Evolutionary conservation across 2,329 filamentous ascomycete species (phyloP).

Genomic region (Falciphora oryzae): DNA sequence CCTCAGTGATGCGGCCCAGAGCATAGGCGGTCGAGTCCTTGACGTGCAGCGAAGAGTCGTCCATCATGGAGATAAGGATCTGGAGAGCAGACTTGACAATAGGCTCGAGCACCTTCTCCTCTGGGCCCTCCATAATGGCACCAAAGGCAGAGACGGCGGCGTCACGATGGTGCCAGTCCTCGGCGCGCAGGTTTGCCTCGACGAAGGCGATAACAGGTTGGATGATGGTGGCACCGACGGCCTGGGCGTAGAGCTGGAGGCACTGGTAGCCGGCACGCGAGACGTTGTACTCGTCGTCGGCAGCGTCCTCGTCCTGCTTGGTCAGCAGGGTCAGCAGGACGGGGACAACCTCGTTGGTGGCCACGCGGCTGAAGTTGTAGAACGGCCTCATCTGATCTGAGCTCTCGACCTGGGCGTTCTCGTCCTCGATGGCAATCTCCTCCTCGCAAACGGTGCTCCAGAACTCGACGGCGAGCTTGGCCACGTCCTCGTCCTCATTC

Average conservation of each 20-base stretch:
- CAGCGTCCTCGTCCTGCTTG: constrained; percentile 95
- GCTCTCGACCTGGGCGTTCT: constrained; percentile 73
- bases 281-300: constrained; percentile 96
- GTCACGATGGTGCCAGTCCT: constrained; percentile 93
- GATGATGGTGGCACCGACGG: constrained; percentile 79
- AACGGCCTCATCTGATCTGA: constrained; percentile 82
- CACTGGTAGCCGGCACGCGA: constrained; percentile 95
- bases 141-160: constrained; percentile 96
- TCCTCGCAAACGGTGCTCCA: constrained; percentile 99
- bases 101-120: constrained; percentile 84
- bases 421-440: constrained; percentile 95
- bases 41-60: constrained; percentile 82
- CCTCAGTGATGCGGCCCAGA: constrained; percentile 91
- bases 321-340: constrained; percentile 84
- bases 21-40: constrained; percentile 95
- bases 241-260: constrained; percentile 89
- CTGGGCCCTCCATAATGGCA: constrained; percentile 97
- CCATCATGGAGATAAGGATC: constrained; percentile 86
- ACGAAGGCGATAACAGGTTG: constrained; percentile 85
- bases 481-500: constrained; percentile 93
- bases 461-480: constrained; percentile 97
- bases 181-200: constrained; percentile 79
- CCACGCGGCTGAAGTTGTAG: constrained; percentile 93
- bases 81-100: constrained; percentile 93
- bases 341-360: constrained; percentile 88